Evolutionary conservation across 768 basidiomycete species (phyloP).

Genomic region (Boletus rufocinnamomeus): DNA sequence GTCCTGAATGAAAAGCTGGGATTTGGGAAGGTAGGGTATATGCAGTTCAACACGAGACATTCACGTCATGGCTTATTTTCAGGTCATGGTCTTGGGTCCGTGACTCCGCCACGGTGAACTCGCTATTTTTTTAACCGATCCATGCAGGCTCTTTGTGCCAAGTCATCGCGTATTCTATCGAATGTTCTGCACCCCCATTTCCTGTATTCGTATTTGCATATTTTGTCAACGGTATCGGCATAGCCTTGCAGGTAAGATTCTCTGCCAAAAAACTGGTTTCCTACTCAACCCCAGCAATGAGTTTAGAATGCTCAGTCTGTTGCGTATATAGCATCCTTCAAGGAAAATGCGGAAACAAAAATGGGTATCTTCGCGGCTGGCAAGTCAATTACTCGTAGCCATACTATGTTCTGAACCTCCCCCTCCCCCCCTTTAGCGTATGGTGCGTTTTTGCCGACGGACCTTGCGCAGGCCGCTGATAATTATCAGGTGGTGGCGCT

Average conservation of each 20-base stretch:
- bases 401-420: neutral
- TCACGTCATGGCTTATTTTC: neutral
- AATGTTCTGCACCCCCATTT: constrained; percentile 61
- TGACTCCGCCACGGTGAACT: neutral
- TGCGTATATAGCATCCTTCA: constrained; percentile 63
- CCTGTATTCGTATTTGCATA: constrained; percentile 57
- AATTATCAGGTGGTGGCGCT: constrained; percentile 44
- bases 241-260: constrained; percentile 43
- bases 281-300: neutral
- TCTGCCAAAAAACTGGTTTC: neutral
- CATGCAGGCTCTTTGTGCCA: constrained; percentile 52
- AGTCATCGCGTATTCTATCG: constrained; percentile 53
- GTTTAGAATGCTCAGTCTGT: constrained; percentile 70
- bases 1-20: constrained; percentile 44
- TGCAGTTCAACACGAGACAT: neutral
- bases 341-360: constrained; percentile 56
- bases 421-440: constrained; percentile 7
- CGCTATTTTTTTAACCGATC: neutral
- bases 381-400: neutral
- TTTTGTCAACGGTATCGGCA: constrained; percentile 51
- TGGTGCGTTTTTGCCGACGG: constrained; percentile 3
- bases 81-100: constrained; percentile 45
- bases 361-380: constrained; percentile 69
- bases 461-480: neutral
- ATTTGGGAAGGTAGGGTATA: constrained; percentile 41